Evolutionary conservation across 2,329 filamentous ascomycete genomes (phyloP).

Genomic region (Plenodomus tracheiphilus): DNA sequence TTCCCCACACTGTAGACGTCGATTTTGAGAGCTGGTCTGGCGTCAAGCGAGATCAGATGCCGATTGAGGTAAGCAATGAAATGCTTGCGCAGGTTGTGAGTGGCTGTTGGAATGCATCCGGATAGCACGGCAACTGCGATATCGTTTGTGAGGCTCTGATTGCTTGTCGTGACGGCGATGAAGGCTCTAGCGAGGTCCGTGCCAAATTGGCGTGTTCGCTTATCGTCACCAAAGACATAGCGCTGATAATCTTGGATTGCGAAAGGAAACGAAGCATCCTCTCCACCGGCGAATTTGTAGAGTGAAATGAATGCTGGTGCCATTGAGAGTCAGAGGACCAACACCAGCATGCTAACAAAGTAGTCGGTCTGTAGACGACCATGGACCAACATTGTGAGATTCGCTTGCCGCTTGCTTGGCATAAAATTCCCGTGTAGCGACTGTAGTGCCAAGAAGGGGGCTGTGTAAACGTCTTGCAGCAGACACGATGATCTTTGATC

Average conservation of each 20-base stretch:
- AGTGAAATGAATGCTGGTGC: conserved; percentile 25
- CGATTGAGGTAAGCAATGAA: conserved; percentile 29
- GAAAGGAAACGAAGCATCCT: conserved; percentile 21
- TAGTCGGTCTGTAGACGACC: too few species aligned
- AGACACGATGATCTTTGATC: not conserved
- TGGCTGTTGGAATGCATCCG: conserved; percentile 25
- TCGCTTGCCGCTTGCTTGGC: conserved; percentile 12
- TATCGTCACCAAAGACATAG: conserved; percentile 31
- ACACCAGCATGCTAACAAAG: too few species aligned
- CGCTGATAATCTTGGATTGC: conserved; percentile 25
- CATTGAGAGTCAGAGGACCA: conserved; percentile 15
- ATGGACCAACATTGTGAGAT: conserved; percentile 18
- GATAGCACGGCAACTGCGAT: conserved; percentile 29
- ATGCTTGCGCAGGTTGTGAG: conserved; percentile 23
- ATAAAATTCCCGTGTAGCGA: conserved; percentile 3
- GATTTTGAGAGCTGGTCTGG: conserved; percentile 22
- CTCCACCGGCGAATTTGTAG: conserved; percentile 16
- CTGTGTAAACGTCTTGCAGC: conserved; percentile 14
- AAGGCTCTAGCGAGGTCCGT: conserved; percentile 32
- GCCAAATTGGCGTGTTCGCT: conserved; percentile 27
- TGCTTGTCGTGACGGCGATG: conserved; percentile 8
- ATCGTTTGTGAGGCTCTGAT: conserved; percentile 17
- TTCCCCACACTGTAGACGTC: conserved; percentile 14
- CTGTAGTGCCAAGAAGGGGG: conserved; percentile 16
- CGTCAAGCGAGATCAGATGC: conserved; percentile 20